These are phyloP conservation scores for Fusarium avenaceum DNA, from an alignment of 2,329 filamentous ascomycete species.

Conservation along the genomic window DNA sequence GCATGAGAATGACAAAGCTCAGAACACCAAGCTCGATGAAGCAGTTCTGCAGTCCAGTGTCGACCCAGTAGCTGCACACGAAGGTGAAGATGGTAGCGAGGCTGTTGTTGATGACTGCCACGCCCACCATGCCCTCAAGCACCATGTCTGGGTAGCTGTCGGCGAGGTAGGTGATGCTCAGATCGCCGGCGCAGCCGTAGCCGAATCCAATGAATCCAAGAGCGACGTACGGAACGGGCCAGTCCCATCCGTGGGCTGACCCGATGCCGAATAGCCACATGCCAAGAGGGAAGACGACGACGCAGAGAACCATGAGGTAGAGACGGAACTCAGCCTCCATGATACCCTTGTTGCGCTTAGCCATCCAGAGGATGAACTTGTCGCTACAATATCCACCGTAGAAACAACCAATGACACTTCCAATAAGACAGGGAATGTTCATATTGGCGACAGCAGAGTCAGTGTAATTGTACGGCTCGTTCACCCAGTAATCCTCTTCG, in stretches of 20 bases:
- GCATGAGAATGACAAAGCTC: conserved; percentile 64
- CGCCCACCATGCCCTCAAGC: conserved; percentile 70
- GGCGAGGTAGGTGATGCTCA: conserved; percentile 67
- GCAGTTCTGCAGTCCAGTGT: conserved; percentile 59
- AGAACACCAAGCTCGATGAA: conserved; percentile 67
- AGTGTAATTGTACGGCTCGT: conserved; percentile 67
- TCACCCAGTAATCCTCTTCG: conserved; percentile 68
- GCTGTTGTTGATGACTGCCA: conserved; percentile 69
- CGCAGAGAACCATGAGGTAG: conserved; percentile 64
- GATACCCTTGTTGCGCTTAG: conserved; percentile 65
- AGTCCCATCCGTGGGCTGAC: conserved; percentile 63
- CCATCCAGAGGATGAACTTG: conserved; percentile 68
- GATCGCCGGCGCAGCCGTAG: conserved; percentile 69
- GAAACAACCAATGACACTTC: conserved; percentile 67
- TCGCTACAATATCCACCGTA: conserved; percentile 71
- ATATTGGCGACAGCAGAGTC: conserved; percentile 68
- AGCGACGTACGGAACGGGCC: conserved; percentile 67
- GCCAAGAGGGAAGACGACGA: conserved; percentile 64
- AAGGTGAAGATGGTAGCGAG: conserved; percentile 69
- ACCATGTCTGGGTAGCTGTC: conserved; percentile 70
- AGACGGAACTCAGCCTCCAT: conserved; percentile 69
- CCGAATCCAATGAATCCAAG: conserved; percentile 71
- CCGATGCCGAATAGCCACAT: conserved; percentile 68
- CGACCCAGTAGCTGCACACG: conserved; percentile 63
- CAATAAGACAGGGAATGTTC: conserved; percentile 68